Evolutionary conservation across 139 green algal genomes (phyloP).

Genomic region (Eudorina sp.): DNA sequence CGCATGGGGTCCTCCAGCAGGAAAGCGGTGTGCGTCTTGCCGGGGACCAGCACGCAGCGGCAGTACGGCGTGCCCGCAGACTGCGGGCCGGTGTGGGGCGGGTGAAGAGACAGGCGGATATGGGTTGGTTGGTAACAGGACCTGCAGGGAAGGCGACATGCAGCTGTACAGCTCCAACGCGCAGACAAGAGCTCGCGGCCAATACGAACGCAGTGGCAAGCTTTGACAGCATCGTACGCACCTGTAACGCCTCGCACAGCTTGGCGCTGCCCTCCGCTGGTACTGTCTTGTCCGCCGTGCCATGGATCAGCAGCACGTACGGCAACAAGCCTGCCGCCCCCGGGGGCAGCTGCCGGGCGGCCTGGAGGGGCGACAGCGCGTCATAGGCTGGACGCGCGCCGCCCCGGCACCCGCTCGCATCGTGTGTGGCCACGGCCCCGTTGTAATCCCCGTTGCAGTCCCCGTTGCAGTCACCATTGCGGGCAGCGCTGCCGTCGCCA

Average conservation of each 20-base stretch:
- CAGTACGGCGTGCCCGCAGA: constrained; percentile 32
- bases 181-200: too few species aligned
- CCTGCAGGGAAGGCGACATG: too few species aligned
- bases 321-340: constrained; percentile 58
- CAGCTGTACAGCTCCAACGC: too few species aligned
- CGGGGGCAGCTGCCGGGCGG: constrained; percentile 42
- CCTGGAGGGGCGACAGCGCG: constrained; percentile 77
- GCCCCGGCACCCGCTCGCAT: constrained; percentile 52
- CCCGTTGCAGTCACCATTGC: neutral
- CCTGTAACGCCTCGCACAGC: constrained; percentile 73
- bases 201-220: too few species aligned
- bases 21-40: constrained; percentile 75
- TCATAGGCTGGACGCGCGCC: constrained; percentile 58
- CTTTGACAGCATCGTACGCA: too few species aligned
- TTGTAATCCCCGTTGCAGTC: neutral
- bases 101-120: neutral
- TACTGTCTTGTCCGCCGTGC: constrained; percentile 83
- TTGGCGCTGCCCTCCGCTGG: constrained; percentile 72
- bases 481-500: neutral
- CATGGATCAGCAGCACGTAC: constrained; percentile 85
- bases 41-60: constrained; percentile 58
- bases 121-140: too few species aligned
- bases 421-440: neutral
- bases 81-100: constrained; percentile 12
- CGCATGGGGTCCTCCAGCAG: constrained; percentile 72